Percentiles rank a stretch among this genome's conserved stretches.
phyloP scores from a whole-genome alignment of 176 grass and related monocot genomes.

The Lolium rigidum region DNA sequence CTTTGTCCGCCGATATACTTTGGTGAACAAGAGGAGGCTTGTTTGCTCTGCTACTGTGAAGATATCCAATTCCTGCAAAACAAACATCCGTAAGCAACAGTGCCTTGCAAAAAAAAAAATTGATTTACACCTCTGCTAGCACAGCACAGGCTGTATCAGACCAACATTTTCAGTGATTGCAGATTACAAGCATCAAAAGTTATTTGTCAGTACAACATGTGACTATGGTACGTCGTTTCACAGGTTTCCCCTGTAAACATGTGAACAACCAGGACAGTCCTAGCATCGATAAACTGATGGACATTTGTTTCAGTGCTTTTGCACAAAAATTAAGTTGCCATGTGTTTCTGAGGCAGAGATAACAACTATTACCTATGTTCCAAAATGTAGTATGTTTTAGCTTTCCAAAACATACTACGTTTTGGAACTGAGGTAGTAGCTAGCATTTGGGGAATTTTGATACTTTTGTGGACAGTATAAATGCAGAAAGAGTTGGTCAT shows the following conservation, averaged over 20 bases:
- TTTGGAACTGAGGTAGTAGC: not conserved
- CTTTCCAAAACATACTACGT: too few relatives aligned
- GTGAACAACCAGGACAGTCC: slow-evolving; percentile 36
- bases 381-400: too few relatives aligned
- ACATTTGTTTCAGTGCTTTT: not conserved
- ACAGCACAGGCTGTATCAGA: not conserved
- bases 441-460: not conserved
- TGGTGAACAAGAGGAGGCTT: slow-evolving; percentile 88
- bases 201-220: slow-evolving; percentile 8
- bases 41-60: slow-evolving; percentile 65
- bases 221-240: slow-evolving; percentile 12
- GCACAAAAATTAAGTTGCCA: not conserved
- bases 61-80: slow-evolving; percentile 72
- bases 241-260: slow-evolving; percentile 23
- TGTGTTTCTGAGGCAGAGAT: slow-evolving; percentile 16
- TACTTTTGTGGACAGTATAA: slow-evolving; percentile 31
- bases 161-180: not conserved
- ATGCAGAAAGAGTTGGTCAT: slow-evolving; percentile 38
- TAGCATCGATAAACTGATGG: slow-evolving; percentile 8
- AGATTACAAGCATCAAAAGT: not conserved
- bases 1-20: slow-evolving; percentile 74
- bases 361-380: slow-evolving; percentile 13
- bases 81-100: not conserved
- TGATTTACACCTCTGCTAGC: too few relatives aligned
- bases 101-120: not conserved